Percentiles rank a stretch among this genome's conserved stretches.
Conservation (phyloP, 176 grass and related monocot species). For the Aegilops tauschii region DNA sequence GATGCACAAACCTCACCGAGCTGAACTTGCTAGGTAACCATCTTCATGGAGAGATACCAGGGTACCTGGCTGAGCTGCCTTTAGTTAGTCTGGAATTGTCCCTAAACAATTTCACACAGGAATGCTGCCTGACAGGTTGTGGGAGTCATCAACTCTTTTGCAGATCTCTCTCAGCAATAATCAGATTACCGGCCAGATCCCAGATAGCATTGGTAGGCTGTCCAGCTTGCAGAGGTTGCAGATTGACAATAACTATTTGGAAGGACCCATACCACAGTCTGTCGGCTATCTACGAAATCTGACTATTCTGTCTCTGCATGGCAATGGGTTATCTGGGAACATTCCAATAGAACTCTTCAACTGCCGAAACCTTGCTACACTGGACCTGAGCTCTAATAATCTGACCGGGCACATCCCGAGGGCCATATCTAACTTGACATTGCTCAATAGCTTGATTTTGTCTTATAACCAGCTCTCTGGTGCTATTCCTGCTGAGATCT, state of each 20-base stretch:
- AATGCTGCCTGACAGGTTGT: slow-evolving; percentile 58
- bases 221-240: slow-evolving; percentile 67
- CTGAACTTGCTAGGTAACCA: slow-evolving; percentile 74
- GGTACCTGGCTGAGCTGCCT: slow-evolving; percentile 71
- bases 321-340: slow-evolving; percentile 75
- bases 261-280: slow-evolving; percentile 65
- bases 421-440: slow-evolving; percentile 68
- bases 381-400: slow-evolving; percentile 83
- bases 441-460: slow-evolving; percentile 84
- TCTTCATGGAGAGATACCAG: slow-evolving; percentile 82
- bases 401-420: slow-evolving; percentile 65
- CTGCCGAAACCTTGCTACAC: slow-evolving; percentile 72
- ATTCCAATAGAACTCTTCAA: slow-evolving; percentile 84
- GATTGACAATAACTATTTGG: slow-evolving; percentile 74
- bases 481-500: slow-evolving; percentile 71
- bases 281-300: slow-evolving; percentile 73
- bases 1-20: slow-evolving; percentile 72
- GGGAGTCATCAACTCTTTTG: slow-evolving; percentile 67
- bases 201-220: slow-evolving; percentile 57
- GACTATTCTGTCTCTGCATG: slow-evolving; percentile 75
- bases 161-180: slow-evolving; percentile 78
- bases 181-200: slow-evolving; percentile 63
- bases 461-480: slow-evolving; percentile 77
- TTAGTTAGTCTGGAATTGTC: slow-evolving; percentile 73
- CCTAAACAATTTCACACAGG: slow-evolving; percentile 79